phyloP scores from a whole-genome alignment of 441 rosid genomes.

The Eruca vesicaria region DNA sequence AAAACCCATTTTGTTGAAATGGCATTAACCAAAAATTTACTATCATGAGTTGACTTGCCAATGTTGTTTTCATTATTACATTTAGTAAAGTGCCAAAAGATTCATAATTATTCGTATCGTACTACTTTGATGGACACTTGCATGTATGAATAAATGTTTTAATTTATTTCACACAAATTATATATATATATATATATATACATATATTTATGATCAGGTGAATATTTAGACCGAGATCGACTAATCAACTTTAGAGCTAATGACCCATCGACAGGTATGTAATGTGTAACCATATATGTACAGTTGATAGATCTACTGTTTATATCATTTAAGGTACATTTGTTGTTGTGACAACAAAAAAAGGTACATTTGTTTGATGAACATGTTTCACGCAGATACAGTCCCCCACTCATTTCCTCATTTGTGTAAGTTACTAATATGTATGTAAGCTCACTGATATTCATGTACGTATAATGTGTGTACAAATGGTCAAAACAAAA shows the following conservation, averaged over 20 bases:
- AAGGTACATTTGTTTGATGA: conserved; percentile 13
- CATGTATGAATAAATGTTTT: conserved; percentile 14
- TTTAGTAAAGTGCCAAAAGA: conserved; percentile 37
- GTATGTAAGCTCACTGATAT: background rate
- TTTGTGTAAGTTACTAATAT: conserved; percentile 18
- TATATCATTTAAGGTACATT: conserved; percentile 29
- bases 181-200: background rate
- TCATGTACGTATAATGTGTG: background rate
- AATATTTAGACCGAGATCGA: conserved; percentile 21
- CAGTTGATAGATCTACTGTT: conserved; percentile 35
- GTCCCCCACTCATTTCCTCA: conserved; percentile 29
- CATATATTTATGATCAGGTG: conserved; percentile 26
- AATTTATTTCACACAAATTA: background rate
- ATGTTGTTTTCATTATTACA: conserved; percentile 38
- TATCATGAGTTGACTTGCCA: conserved; percentile 37
- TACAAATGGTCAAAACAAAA: conserved; percentile 26
- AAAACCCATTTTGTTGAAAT: conserved; percentile 12
- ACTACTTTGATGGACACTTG: conserved; percentile 36
- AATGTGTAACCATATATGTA: conserved; percentile 21
- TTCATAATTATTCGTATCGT: conserved; percentile 31
- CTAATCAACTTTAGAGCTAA: conserved; percentile 28
- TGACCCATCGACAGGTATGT: conserved; percentile 19
- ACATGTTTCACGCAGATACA: conserved; percentile 19
- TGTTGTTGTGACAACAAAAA: conserved; percentile 16
- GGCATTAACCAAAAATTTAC: conserved; percentile 11